These are phyloP conservation scores for Aureobasidium leucospermi DNA, from an alignment of 2,329 filamentous ascomycete genomes.

Conservation along the genomic window DNA sequence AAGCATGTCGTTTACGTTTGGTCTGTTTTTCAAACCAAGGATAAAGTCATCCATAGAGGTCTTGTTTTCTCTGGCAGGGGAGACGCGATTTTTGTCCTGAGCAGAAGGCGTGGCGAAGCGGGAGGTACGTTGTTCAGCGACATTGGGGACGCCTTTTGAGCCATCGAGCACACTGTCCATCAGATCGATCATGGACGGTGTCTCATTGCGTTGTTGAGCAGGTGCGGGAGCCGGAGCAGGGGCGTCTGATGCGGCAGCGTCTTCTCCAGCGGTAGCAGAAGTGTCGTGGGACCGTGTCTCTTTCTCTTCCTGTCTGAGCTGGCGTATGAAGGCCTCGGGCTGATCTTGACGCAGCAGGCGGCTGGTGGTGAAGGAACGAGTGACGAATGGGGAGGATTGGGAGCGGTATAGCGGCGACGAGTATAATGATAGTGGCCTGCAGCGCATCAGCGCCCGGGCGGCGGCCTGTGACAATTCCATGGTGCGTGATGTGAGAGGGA, in stretches of 20 bases:
- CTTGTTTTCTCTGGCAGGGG: constrained; percentile 14
- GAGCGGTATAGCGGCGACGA: constrained; percentile 17
- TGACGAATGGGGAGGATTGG: constrained; percentile 16
- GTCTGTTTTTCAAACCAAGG: constrained; percentile 10
- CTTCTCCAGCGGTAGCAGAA: background rate
- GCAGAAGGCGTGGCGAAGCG: constrained; percentile 22
- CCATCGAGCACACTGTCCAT: constrained; percentile 26
- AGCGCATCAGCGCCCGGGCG: constrained; percentile 25
- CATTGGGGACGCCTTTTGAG: constrained; percentile 22
- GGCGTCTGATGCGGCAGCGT: background rate
- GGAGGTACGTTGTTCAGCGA: constrained; percentile 21
- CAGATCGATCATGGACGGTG: constrained; percentile 18
- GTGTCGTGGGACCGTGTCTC: background rate
- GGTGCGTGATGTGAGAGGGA: background rate
- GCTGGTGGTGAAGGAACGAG: constrained; percentile 20
- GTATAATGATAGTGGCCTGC: constrained; percentile 18
- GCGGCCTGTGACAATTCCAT: constrained; percentile 26
- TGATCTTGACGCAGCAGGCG: constrained; percentile 11
- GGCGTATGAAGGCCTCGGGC: constrained; percentile 5
- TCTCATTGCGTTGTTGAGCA: background rate
- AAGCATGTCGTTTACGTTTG: background rate
- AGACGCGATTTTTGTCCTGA: constrained; percentile 15
- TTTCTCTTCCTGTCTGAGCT: constrained; percentile 1
- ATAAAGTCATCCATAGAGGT: constrained; percentile 14
- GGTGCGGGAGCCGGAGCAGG: constrained; percentile 18